Base-by-base conservation (phyloP, 768 basidiomycete species). In the Gloeopeniophorella convolvens region DNA sequence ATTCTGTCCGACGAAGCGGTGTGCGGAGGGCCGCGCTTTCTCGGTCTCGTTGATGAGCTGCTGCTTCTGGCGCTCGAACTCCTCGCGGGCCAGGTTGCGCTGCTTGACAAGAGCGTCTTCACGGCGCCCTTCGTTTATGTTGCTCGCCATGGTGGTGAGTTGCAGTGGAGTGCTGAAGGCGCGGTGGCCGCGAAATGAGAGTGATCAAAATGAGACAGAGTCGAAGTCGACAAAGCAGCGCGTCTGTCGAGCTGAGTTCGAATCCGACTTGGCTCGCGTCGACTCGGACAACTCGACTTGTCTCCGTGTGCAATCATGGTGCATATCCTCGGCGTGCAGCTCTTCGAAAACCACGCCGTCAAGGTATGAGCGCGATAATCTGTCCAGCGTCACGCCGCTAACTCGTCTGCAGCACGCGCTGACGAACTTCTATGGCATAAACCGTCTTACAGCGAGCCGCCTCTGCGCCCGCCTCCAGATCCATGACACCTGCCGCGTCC, bases 391-490 rank as follows among this genome's bases (percentile, higher is more conserved):
- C 30, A 4, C 15, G 27, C 50, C 47, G 24, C 46, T 11, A 11
- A 27, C 30, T 16, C 46, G 6, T 30, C 35, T 41, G 37, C 62
- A 99, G 95, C 81, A 84, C 70, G 95, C 93, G n/a, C 69, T 99
- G 51, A 89, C 85, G 12, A 73, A 76, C 42, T 92, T 97, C 71
- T 92, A 93, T 65, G 96, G 96, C 20, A 74, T 99, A 61, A 89
- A 88, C 5, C 77, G 74, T 59, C 70, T 75, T 54, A 87, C 80
- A 13, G 80, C 94, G 8, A 76, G 79, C 49, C 83, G 85, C 24
- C 75, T 99, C 27, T 92, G 95, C 63, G 90, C 94, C 9, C 84
- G 96, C 53, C 80, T 96, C 37, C 87, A 89, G 63, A 89, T 99
- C 45, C 93, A 97, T 68, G 82, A 90, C 72, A 75, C 75, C 55